Evolutionary conservation across 2,329 filamentous ascomycete species (phyloP).

Genomic region (Helotiales sp.): DNA sequence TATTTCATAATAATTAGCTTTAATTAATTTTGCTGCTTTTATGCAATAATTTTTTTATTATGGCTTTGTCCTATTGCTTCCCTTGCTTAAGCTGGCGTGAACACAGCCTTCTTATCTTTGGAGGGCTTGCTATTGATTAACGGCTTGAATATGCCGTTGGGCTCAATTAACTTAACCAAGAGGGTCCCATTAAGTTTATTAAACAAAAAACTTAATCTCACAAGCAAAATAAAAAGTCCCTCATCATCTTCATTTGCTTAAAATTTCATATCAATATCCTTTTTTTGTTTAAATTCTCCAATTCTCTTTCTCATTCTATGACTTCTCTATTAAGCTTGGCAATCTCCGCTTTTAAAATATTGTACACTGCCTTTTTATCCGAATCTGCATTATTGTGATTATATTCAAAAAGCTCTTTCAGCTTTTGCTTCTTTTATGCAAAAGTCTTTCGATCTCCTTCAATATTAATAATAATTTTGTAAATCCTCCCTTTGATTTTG

Average conservation of each 20-base stretch:
- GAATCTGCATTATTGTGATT: not conserved
- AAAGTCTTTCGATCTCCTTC: not conserved
- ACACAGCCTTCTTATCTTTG: not conserved
- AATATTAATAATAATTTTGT: not conserved
- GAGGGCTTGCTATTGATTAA: not conserved
- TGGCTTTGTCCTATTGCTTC: conserved; percentile 3
- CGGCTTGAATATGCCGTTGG: not conserved
- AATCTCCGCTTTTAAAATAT: not conserved
- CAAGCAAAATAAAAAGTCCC: not conserved
- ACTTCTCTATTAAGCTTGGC: not conserved
- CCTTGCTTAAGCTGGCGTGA: conserved; percentile 3
- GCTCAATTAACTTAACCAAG: not conserved
- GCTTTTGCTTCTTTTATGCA: not conserved
- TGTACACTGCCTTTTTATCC: not conserved
- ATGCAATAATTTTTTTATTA: not conserved
- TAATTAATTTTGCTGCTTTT: not conserved
- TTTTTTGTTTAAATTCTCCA: not conserved
- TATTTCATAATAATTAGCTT: conserved; percentile 5
- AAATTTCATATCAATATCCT: not conserved
- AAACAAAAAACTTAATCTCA: not conserved
- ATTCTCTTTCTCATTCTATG: not conserved
- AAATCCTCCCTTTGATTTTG: not conserved
- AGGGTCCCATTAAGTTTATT: not conserved
- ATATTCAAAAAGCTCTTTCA: not conserved
- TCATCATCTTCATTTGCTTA: not conserved